Base-by-base conservation (phyloP, 305 asterid genomes). In the Caryopteris hybrid region DNA sequence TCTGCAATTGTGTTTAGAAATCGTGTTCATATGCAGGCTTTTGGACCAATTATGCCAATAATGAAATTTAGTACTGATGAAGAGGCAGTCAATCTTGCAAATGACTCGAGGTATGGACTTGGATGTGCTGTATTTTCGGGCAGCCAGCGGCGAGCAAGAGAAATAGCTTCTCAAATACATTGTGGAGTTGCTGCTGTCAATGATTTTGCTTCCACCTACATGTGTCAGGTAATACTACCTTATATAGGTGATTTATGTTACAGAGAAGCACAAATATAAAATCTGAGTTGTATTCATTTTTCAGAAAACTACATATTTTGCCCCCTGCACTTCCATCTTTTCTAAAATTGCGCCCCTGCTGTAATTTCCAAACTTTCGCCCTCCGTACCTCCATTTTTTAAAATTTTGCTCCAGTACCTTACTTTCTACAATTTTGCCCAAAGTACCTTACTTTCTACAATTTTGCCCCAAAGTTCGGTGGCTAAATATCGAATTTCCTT, bases 41-140 rank as follows among this genome's bases (percentile, higher is more conserved):
- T 90, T 84, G 99, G 99, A 79, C 99, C 99, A 67, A 87, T 93
- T 46, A 71, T 93, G 95, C 96, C 99, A 18, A 90, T 93, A 66
- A 90, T 90, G 99, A 83, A 81, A 81, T 93, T 93, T 76, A 87
- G 90, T 68, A 82, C 90, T 36, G 96, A 93, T 71, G 99, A 85
- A 73, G 99, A 93, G 85, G 99, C 73, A 34, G 71, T 90, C 73
- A 79, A 58, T 71, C 94, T 93, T 55, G 99, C 97, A 67, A 93
- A 93, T 48, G 99, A 93, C 79, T 93, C 99, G 2, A 90, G 75
- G 60, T 93, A 90, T 58, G 99, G 99, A 70, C 99, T 93, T 56
- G 99, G 99, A 6, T 90, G 97, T 85, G 96, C 99, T 47, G 99
- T 93, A 17, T 93, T 93, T 79, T 93, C 99, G 18, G 99, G 99